Evolutionary conservation across 73 alveolate species (phyloP).

Genomic region (Paramecium pentaurelia): DNA sequence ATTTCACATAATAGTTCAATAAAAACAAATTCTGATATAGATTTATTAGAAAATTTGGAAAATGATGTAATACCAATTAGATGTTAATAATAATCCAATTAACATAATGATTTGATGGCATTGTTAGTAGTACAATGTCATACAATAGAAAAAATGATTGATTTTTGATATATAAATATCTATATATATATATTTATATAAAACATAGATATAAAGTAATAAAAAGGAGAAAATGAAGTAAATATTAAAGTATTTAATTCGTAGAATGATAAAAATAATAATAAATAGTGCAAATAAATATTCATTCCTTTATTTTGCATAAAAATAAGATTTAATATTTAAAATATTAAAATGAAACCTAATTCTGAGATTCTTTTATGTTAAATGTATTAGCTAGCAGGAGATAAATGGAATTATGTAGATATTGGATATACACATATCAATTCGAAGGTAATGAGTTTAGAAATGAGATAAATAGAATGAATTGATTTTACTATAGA

Average conservation of each 20-base stretch:
- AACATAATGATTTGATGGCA: background rate
- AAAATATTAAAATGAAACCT: background rate
- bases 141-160: background rate
- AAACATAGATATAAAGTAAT: background rate
- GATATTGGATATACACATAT: background rate
- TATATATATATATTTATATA: background rate
- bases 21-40: background rate
- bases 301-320: background rate
- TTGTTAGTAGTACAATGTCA: background rate
- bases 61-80: background rate
- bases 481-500: background rate
- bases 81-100: background rate
- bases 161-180: background rate
- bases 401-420: background rate
- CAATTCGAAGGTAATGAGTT: background rate
- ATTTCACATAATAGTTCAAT: background rate
- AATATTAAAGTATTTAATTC: too few relatives aligned
- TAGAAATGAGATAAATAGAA: background rate
- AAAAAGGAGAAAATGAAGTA: background rate
- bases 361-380: conserved; percentile 4
- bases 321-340: background rate
- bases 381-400: background rate
- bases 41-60: background rate
- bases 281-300: background rate
- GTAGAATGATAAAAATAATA: background rate